phyloP scores from a whole-genome alignment of 495 filamentous ascomycete species.

The Penicillium ochrochloron region DNA sequence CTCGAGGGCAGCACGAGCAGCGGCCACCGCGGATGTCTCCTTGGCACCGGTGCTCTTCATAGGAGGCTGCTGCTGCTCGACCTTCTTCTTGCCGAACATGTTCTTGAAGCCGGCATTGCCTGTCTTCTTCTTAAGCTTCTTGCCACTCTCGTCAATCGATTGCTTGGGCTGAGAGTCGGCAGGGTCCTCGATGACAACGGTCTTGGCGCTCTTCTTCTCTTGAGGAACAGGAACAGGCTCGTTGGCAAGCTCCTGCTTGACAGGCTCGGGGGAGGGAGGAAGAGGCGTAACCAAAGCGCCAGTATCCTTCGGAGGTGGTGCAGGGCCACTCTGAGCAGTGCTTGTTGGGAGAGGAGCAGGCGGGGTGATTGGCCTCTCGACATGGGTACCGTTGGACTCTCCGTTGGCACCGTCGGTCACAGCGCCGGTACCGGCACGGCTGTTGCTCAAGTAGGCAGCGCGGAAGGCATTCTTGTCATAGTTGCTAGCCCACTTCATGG shows the following conservation, averaged over 20 bases:
- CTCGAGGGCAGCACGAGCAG: constrained; percentile 56
- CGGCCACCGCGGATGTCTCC: constrained; percentile 49
- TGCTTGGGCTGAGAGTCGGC: constrained; percentile 35
- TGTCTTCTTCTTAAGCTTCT: constrained; percentile 55
- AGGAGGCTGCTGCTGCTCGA: constrained; percentile 32
- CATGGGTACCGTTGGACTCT: constrained; percentile 21
- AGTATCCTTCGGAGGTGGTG: constrained; percentile 31
- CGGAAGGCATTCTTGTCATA: constrained; percentile 81
- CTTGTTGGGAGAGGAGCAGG: constrained; percentile 19
- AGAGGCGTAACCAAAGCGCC: constrained; percentile 35
- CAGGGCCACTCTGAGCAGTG: constrained; percentile 23
- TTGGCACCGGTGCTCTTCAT: constrained; percentile 44
- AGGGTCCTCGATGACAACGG: constrained; percentile 29
- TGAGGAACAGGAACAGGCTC: constrained; percentile 12
- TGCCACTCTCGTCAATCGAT: constrained; percentile 36
- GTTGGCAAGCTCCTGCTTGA: constrained; percentile 21
- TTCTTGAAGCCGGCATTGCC: constrained; percentile 51
- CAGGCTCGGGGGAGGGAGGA: constrained; percentile 37
- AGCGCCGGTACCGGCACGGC: constrained; percentile 67
- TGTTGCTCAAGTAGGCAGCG: constrained; percentile 77
- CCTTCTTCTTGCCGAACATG: constrained; percentile 55
- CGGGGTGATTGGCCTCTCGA: constrained; percentile 24
- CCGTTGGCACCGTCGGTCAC: constrained; percentile 29
- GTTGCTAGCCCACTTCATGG: constrained; percentile 86
- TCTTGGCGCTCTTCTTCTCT: constrained; percentile 24